phyloP scores from a whole-genome alignment of 2,329 filamentous ascomycete genomes.

The Diplodia mutila region DNA sequence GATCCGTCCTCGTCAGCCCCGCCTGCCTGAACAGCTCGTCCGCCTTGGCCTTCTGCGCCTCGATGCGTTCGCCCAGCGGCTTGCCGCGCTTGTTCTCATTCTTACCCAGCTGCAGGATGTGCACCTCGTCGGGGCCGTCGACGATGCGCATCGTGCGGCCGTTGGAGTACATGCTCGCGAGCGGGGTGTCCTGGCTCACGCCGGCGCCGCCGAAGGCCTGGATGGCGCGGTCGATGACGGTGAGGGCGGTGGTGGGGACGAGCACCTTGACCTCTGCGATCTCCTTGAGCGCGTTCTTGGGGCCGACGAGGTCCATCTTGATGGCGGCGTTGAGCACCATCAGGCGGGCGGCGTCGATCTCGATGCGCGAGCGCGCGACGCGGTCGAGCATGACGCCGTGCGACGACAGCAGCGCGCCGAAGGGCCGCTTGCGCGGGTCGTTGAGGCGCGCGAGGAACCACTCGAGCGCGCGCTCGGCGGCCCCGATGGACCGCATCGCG shows the following conservation, averaged over 20 bases:
- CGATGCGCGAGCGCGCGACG: slow-evolving; percentile 87
- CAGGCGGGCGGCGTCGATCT: slow-evolving; percentile 90
- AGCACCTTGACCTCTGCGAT: slow-evolving; percentile 96
- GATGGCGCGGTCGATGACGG: slow-evolving; percentile 90
- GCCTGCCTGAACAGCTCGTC: slow-evolving; percentile 68
- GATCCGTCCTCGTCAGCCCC: slow-evolving; percentile 33
- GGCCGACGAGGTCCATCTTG: slow-evolving; percentile 86
- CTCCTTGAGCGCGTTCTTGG: slow-evolving; percentile 87
- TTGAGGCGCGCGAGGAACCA: slow-evolving; percentile 96
- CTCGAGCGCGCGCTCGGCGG: slow-evolving; percentile 87
- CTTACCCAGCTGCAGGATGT: slow-evolving; percentile 70
- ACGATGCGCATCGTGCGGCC: slow-evolving; percentile 83
- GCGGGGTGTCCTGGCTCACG: slow-evolving; percentile 90
- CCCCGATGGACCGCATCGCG: slow-evolving; percentile 92
- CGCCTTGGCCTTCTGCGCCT: slow-evolving; percentile 66
- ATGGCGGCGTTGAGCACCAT: slow-evolving; percentile 92
- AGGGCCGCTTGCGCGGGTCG: slow-evolving; percentile 86
- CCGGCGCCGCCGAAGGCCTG: slow-evolving; percentile 91
- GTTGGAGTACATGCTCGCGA: slow-evolving; percentile 75
- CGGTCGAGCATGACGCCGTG: slow-evolving; percentile 96
- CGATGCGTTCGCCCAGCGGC: slow-evolving; percentile 64
- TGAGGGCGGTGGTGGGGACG: slow-evolving; percentile 78
- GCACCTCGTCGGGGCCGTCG: slow-evolving; percentile 96
- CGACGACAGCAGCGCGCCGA: slow-evolving; percentile 82
- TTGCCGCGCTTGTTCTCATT: slow-evolving; percentile 76